Evolutionary conservation across 108 stramenopile genomes (phyloP).

Genomic region (Cyclotella kingstonii): DNA sequence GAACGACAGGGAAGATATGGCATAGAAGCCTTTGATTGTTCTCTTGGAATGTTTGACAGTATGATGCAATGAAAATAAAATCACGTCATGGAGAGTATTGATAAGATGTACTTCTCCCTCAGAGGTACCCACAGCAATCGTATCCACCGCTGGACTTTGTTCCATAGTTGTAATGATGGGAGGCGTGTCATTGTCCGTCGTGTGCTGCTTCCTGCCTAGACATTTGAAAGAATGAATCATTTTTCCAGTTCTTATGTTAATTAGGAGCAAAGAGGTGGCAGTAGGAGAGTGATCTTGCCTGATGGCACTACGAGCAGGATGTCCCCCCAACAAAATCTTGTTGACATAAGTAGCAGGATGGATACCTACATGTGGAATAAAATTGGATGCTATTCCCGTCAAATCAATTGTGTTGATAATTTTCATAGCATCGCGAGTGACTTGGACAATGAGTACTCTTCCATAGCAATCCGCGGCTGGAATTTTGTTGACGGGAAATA

Average conservation of each 20-base stretch:
- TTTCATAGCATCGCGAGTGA: conserved; percentile 48
- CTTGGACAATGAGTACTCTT: conserved; percentile 63
- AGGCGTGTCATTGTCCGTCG: background rate
- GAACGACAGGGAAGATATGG: conserved; percentile 76
- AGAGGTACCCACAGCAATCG: conserved; percentile 74
- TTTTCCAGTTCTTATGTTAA: conserved; percentile 74
- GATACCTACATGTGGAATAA: conserved; percentile 59
- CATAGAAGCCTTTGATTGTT: too few relatives aligned
- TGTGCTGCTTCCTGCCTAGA: conserved; percentile 11
- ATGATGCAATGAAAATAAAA: conserved; percentile 70
- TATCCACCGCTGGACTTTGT: conserved; percentile 85
- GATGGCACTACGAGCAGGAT: conserved; percentile 20
- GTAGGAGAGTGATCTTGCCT: too few relatives aligned
- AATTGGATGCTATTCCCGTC: conserved; percentile 34
- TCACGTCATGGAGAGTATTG: conserved; percentile 68
- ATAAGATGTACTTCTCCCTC: conserved; percentile 69
- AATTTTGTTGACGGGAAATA: conserved; percentile 1
- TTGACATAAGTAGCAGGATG: conserved; percentile 88
- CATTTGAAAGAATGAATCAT: conserved; percentile 75
- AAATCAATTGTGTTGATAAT: conserved; percentile 67
- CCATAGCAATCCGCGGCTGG: conserved; percentile 41
- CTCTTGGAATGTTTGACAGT: conserved; percentile 10
- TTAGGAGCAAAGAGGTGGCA: conserved; percentile 53
- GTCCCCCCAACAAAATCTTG: conserved; percentile 77
- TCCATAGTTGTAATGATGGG: conserved; percentile 57